Percentiles rank a stretch among this genome's conserved stretches.
Conservation (phyloP, 1,139 yeast species). For the Yamadazyma aaseri region DNA sequence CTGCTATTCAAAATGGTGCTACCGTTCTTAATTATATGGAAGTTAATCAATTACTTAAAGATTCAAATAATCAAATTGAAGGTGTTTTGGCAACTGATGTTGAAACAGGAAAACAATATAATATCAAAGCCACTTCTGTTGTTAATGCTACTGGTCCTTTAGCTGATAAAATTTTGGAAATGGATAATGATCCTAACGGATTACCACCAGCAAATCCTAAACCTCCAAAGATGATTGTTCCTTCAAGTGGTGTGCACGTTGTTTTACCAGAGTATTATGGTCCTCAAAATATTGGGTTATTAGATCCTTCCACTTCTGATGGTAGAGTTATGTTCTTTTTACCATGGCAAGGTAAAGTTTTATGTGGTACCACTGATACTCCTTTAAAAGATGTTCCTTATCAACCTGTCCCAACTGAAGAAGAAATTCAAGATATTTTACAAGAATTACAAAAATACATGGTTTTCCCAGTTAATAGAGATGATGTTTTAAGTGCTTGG, state of each 20-base stretch:
- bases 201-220: conserved; percentile 52
- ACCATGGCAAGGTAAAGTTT: conserved; percentile 97
- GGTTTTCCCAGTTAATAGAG: conserved; percentile 84
- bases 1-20: conserved; percentile 87
- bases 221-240: conserved; percentile 80
- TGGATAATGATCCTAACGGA: conserved; percentile 76
- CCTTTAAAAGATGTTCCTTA: conserved; percentile 74
- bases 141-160: conserved; percentile 96
- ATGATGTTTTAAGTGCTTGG: conserved; percentile 94
- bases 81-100: conserved; percentile 79
- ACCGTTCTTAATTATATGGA: conserved; percentile 85
- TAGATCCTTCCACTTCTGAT: conserved; percentile 90
- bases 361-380: conserved; percentile 95
- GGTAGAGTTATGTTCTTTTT: conserved; percentile 96
- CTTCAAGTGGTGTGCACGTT: conserved; percentile 92
- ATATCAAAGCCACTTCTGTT: conserved; percentile 67
- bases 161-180: conserved; percentile 78
- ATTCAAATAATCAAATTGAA: conserved; percentile 52
- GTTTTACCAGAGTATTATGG: conserved; percentile 91
- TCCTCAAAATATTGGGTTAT: conserved; percentile 82
- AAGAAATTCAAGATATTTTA: conserved; percentile 85
- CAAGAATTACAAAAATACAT: conserved; percentile 87
- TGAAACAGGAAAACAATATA: conserved; percentile 65
- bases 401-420: conserved; percentile 84
- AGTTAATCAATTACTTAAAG: conserved; percentile 73